Conservation (phyloP, 2,329 filamentous ascomycete species). For the Diplodia scrobiculata region DNA sequence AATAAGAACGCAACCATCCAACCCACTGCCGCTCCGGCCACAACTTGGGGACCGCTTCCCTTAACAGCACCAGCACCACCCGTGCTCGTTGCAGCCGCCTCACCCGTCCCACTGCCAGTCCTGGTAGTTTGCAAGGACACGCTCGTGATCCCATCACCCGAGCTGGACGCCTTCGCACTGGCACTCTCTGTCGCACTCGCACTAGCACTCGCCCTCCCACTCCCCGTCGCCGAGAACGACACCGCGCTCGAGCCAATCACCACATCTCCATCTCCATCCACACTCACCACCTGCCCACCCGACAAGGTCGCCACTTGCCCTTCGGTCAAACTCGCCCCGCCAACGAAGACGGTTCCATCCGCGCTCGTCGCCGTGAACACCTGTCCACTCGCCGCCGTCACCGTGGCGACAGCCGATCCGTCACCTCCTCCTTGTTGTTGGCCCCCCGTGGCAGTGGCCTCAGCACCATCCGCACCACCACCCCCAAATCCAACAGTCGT, state of each 20-base stretch:
- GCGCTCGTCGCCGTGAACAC: slow-evolving; percentile 2
- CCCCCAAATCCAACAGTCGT: neutral
- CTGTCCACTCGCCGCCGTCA: neutral
- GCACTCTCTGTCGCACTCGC: neutral
- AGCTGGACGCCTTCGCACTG: neutral
- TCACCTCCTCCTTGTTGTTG: neutral
- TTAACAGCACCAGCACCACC: neutral
- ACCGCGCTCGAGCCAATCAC: slow-evolving; percentile 3
- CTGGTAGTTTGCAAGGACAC: neutral
- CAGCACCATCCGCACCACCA: neutral
- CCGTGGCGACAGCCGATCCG: neutral
- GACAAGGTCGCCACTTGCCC: neutral
- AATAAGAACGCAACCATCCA: neutral
- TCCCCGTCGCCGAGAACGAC: neutral
- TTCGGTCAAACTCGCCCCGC: neutral
- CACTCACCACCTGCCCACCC: neutral
- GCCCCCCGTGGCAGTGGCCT: neutral
- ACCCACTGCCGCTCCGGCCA: no score
- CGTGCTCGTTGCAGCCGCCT: slow-evolving; percentile 3
- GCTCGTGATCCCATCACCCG: slow-evolving; percentile 11
- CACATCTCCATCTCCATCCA: neutral
- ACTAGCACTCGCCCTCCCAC: neutral
- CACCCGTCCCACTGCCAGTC: neutral
- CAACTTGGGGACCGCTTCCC: neutral
- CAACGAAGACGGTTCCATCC: slow-evolving; percentile 8